A percentile compares a stretch with the other conserved stretches of the same genome.
Evolutionary conservation across 169 alveolate genomes (phyloP).

Genomic region (Cyclospora cayetanensis): DNA sequence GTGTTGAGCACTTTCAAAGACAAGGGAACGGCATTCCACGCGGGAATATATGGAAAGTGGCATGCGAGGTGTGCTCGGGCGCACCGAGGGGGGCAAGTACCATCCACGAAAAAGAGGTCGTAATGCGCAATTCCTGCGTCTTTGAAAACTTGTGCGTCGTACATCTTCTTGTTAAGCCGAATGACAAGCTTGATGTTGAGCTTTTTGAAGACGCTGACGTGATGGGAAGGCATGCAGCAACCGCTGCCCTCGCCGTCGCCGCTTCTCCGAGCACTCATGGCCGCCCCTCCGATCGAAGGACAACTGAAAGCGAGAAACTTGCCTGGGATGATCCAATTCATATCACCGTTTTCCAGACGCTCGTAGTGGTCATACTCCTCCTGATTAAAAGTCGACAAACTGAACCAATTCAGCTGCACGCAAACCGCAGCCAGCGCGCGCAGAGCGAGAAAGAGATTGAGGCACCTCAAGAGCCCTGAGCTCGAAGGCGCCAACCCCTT

Average conservation of each 20-base stretch:
- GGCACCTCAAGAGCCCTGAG: too few species aligned
- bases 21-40: too few species aligned
- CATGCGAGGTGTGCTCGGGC: too few species aligned
- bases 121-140: conserved; percentile 84
- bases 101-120: conserved; percentile 91
- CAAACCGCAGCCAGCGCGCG: background rate
- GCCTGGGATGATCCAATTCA: conserved; percentile 94
- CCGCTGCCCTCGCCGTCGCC: conserved; percentile 79
- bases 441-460: too few species aligned
- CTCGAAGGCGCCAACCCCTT: background rate
- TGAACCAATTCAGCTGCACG: conserved; percentile 90
- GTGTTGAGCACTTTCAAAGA: too few species aligned
- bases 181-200: conserved; percentile 88
- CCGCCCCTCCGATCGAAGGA: conserved; percentile 81
- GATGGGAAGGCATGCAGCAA: conserved; percentile 90
- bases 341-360: conserved; percentile 90
- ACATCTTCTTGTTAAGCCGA: conserved; percentile 91
- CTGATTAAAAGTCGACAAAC: conserved; percentile 85
- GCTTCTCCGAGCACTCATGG: conserved; percentile 1
- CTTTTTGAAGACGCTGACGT: conserved; percentile 89
- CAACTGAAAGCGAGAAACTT: conserved; percentile 93
- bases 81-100: conserved; percentile 90
- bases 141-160: conserved; percentile 85
- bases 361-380: conserved; percentile 92
- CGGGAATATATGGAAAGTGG: too few species aligned